Conservation (phyloP, 148 eudicot species). For the Agrostemma githago region DNA sequence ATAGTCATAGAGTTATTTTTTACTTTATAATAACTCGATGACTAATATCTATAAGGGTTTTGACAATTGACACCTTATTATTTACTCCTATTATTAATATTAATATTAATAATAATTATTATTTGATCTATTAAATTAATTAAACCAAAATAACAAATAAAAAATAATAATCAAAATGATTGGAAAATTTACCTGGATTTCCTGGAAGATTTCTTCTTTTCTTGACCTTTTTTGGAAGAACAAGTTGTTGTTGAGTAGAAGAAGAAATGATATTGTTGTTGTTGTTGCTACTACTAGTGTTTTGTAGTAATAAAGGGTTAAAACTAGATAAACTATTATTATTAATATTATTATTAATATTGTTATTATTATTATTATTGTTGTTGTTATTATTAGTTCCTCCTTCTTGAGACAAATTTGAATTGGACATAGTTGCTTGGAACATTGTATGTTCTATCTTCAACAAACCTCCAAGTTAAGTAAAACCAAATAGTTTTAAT, state of each 20-base stretch:
- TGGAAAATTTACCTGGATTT: slow-evolving; percentile 58
- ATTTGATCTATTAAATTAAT: background rate
- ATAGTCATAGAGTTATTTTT: too few relatives aligned
- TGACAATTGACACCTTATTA: too few relatives aligned
- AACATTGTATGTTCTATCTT: slow-evolving; percentile 40
- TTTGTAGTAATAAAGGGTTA: slow-evolving; percentile 45
- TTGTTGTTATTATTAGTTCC: too few relatives aligned
- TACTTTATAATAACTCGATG: background rate
- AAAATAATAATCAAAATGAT: background rate
- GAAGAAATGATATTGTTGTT: slow-evolving; percentile 10
- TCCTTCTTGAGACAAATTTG: slow-evolving; percentile 60
- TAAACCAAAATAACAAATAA: background rate
- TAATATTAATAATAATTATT: background rate
- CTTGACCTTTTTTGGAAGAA: slow-evolving; percentile 52
- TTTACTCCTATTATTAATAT: too few relatives aligned
- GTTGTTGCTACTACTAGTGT: slow-evolving; percentile 21
- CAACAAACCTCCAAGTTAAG: slow-evolving; percentile 37
- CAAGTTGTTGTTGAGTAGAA: slow-evolving; percentile 14
- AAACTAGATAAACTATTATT: slow-evolving; percentile 35
- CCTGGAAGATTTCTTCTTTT: slow-evolving; percentile 90
- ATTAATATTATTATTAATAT: background rate
- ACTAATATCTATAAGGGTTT: background rate
- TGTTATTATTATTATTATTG: too few relatives aligned
- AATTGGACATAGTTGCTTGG: slow-evolving; percentile 52
- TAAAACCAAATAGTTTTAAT: slow-evolving; percentile 30